Evolutionary conservation across 208 protist genomes (phyloP), one percentile per base, ranked within the genome.

Genomic region (Hexamita inflata): DNA sequence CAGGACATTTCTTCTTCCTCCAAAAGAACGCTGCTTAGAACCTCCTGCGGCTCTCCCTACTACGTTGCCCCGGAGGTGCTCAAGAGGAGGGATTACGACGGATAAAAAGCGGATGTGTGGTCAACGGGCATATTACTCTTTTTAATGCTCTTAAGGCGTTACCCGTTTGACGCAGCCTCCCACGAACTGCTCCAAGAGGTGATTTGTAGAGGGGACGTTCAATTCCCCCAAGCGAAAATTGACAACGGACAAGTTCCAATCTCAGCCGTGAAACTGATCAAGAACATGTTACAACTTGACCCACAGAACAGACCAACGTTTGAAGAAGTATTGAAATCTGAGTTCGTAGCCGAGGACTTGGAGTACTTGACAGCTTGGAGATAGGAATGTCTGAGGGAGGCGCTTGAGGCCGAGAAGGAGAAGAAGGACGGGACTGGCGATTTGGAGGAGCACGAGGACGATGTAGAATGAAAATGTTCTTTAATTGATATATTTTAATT

Each of bases 41-140:
- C 75, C 15, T 30, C 62, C 13, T 78, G 75, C 32, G 75, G 75
- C 2, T 77, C 75, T 38, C 75, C 75, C 13, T 40, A 61, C 41
- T 78, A 78, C 40, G 73, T 76, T 58, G 64, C 75, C 13, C 75
- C 75, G 28, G 75, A 77, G 41, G 67, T 77, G 2, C 11, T 77
- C 2, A 34, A 28, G n/a, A 38, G 62, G 26, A 9, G 26, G 19
- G 30, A 42, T 59, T 78, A 78, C 28, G 62, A 76, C 41, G 75
- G 75, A 34, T 28, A 61, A 39, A 73, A 73, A 32, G 61, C 75
- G 7, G 75, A 78, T 77, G 34, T 78, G 11, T 78, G 75, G 75
- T 77, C 67, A 28, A 40, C 42, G 39, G 75, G 75, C 32, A 42
- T 78, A 35, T 45, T 78, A 30, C 67, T 78, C 7, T 70, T 42